Evolutionary conservation across 2,329 filamentous ascomycete genomes (phyloP), one percentile per base, ranked within the genome.

Genomic region (Exophiala aquamarina): DNA sequence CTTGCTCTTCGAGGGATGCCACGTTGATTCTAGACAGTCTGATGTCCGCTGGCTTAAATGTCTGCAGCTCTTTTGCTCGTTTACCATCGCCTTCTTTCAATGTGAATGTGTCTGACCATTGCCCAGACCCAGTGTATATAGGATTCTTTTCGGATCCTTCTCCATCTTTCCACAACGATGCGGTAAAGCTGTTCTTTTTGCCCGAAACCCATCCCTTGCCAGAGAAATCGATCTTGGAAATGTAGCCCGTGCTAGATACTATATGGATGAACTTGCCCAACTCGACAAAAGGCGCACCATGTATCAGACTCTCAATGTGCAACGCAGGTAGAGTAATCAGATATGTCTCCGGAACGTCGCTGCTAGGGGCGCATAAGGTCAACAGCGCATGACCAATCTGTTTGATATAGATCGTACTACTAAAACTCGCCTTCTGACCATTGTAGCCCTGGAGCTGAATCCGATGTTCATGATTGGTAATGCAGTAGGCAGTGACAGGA

Each of bases 121-220:
- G 89, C 18, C 93, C 93, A 21, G 89, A 84, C 31, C 86, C 77
- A n/a, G 83, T 89, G 75, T 92, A 78, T 8, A 96, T 39, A 85
- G 74, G 51, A 82, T 78, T 42, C 87, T 84, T 73, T 56, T 75
- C 68, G 9, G 58, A 58, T 84, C 89, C 69, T 71, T 82, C 69
- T 53, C 75, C 79, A 52, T 72, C 82, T 70, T 68, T 87, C 70
- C 86, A 90, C 47, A 97, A 66, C 18, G 76, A 76, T 11, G 90
- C 92, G 10, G 76, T 82, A 66, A 97, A 89, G 47, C 79, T 87
- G 73, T 97, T 97, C 75, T 95, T 96, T 77, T 95, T 95, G 57
- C 92, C 93, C 36, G 86, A 90, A 8, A 98, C 70, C 92, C 92
- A 98, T 48, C 92, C 92, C 66, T 89, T 92, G 61, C 92, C 91